Evolutionary conservation across 2,329 filamentous ascomycete genomes (phyloP).

Genomic region (Stagonosporopsis vannaccii): DNA sequence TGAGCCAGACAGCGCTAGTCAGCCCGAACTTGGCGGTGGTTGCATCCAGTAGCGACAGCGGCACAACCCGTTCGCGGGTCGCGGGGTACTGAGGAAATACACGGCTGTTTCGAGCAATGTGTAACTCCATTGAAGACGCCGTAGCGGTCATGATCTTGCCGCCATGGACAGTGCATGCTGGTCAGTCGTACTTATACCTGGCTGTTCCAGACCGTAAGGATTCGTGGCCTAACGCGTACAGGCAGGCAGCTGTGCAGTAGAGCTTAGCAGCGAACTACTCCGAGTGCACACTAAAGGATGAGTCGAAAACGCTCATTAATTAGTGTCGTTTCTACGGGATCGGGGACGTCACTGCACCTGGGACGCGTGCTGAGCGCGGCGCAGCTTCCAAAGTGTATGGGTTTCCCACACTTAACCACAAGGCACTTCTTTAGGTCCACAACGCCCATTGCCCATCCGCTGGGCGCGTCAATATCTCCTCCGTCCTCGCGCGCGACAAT

Average conservation of each 20-base stretch:
- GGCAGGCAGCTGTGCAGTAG: neutral
- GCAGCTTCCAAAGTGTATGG: slow-evolving; percentile 4
- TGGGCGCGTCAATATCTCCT: neutral
- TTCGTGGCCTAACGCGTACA: neutral
- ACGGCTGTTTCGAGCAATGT: neutral
- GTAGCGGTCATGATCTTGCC: neutral
- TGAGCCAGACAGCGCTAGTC: slow-evolving; percentile 17
- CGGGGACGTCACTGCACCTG: slow-evolving; percentile 26
- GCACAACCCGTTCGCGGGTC: neutral
- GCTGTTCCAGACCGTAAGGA: neutral
- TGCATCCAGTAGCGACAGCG: slow-evolving; percentile 19
- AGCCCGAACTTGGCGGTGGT: slow-evolving; percentile 17
- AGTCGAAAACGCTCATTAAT: neutral
- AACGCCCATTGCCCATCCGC: neutral
- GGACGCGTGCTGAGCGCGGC: slow-evolving; percentile 26
- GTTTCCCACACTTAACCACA: slow-evolving; percentile 3
- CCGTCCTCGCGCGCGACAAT: slow-evolving; percentile 1
- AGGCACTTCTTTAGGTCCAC: neutral
- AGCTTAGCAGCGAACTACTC: neutral
- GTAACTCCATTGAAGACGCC: neutral
- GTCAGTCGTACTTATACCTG: neutral
- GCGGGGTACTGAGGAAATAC: neutral
- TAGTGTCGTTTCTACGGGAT: neutral
- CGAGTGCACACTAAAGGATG: neutral
- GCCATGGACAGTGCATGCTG: neutral